A percentile compares a stretch with the other conserved stretches of the same genome.
Evolutionary conservation across 2,329 filamentous ascomycete genomes (phyloP).

Genomic region (Aspergillus hiratsukae): DNA sequence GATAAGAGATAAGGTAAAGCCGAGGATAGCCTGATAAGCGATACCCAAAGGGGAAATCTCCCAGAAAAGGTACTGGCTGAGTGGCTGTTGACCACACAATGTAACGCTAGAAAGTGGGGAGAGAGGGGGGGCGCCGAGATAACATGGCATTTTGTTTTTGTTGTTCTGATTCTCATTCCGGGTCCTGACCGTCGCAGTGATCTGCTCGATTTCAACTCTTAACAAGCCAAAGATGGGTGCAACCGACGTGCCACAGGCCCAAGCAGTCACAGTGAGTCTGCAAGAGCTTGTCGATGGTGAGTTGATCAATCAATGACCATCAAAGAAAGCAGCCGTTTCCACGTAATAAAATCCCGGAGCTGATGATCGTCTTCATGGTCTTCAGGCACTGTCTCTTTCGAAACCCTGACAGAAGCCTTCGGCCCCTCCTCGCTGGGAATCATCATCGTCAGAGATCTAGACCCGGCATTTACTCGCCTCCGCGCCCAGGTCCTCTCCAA

Average conservation of each 20-base stretch:
- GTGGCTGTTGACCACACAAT: not conserved
- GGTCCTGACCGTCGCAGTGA: not conserved
- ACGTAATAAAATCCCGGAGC: not conserved
- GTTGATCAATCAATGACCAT: slow-evolving; percentile 3
- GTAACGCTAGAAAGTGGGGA: not conserved
- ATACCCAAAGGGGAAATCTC: not conserved
- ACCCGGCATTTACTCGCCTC: slow-evolving; percentile 64
- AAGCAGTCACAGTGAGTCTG: slow-evolving; percentile 46
- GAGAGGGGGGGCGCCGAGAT: not conserved
- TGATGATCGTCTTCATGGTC: not conserved
- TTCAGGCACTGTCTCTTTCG: slow-evolving; percentile 39
- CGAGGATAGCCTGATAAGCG: not conserved
- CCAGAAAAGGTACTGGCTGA: not conserved
- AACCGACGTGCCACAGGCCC: slow-evolving; percentile 22
- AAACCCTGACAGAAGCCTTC: slow-evolving; percentile 62
- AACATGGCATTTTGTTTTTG: not conserved
- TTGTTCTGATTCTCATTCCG: not conserved
- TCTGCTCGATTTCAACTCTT: not conserved
- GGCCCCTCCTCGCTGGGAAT: slow-evolving; percentile 88
- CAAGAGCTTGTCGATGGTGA: slow-evolving; percentile 46
- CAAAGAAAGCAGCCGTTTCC: not conserved
- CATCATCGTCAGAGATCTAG: slow-evolving; percentile 84
- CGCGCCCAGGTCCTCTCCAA: slow-evolving; percentile 75
- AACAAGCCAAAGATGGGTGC: slow-evolving; percentile 12
- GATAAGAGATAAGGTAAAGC: not conserved